Base-by-base conservation (phyloP, 495 filamentous ascomycete genomes). In the Monascus purpureus region DNA sequence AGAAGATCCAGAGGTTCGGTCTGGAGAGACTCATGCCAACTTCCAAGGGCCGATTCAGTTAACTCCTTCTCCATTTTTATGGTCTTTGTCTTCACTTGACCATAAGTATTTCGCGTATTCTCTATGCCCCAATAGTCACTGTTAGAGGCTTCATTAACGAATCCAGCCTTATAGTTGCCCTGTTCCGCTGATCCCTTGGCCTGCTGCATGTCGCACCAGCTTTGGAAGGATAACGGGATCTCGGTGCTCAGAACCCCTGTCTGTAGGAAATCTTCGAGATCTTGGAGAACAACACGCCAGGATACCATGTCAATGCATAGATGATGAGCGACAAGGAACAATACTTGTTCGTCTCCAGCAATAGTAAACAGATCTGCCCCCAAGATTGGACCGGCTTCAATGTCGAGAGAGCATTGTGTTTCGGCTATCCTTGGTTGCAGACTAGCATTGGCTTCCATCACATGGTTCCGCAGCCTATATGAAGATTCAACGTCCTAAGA, bases 231-330 rank as follows among this genome's bases (percentile, higher is more conserved):
- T 22, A 80, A 54, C 4, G 57, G 47, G 18, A 54, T 55, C 3
- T 66, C 56, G 13, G 52, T 50, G 11, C 46, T 45, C 6, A 57
- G 28, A 9, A 53, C 49, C 2, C 59, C 57, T 12, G 50, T 44
- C 4, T 58, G 40, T n/a, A 84, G 48, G 2, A 75, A 47, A 27
- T 78, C 70, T 38, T 80, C 69, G 1, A 83, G 45, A 32, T 84
- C 80, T 17, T 77, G 58, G 11, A 78, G 59, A 19, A 82, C 67
- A 34, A 79, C 61, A 17, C 71, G 61, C 77, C 77, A 82, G 2
- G 80, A 83, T 0, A 77, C 69, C 29, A 80, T 65, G 43, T 84
- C 80, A 32, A 83, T 62, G 13, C 72, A 73, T 0, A 81, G 55
- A 39, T 82, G 79, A 42, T 80, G 74, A n/a, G 68, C 75, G 0